Evolutionary conservation across 495 filamentous ascomycete genomes (phyloP), one percentile per base, ranked within the genome.

Genomic region (Rhizodiscina lignyota): DNA sequence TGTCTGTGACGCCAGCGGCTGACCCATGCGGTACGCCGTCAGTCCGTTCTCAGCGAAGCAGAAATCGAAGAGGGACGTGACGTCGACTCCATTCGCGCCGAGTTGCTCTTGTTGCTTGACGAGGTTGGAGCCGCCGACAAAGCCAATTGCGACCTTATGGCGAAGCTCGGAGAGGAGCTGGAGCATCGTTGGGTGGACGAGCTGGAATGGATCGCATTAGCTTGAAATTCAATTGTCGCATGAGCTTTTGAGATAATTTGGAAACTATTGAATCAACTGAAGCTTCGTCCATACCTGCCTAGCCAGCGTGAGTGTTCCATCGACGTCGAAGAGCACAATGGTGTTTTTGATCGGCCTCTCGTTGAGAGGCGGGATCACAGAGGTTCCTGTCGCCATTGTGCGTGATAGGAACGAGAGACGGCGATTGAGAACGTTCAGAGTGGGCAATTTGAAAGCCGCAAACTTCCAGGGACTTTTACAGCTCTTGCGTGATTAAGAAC

Each of bases 21-120:
- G 52, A 41, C 87, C 87, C 47, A 83, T 51, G 43, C 81, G 82
- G 63, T 65, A 89, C n/a, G 86, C 87, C 0, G 77, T 86, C 38
- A 97, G 71, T 1, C 89, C 87, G 60, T 96, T 94, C 62, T 96
- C 87, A 35, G 83, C 60, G 64, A 96, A 96, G 66, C 79, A 87
- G 62, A 82, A 94, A 62, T 96, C 87, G 62, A 96, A 97, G 39
- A 94, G 72, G 27, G 68, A 54, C 4, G 73, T 83, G 5, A 86
- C 83, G 49, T 72, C 55, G 32, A 77, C 64, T 21, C 53, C 45
- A 20, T 56, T 37, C 2, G 66, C 64, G 48, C 83, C 86, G 18
- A 96, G 72, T 57, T 97, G 89, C 54, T 97, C 89, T 54, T 96
- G 83, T 54, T 96, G 89, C 63, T 97, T 96, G 32, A 60, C 61